Percentiles rank a stretch among this genome's conserved stretches.
phyloP scores from a whole-genome alignment of 1,139 yeast species.

The Yamadazyma atmosphaerica region DNA sequence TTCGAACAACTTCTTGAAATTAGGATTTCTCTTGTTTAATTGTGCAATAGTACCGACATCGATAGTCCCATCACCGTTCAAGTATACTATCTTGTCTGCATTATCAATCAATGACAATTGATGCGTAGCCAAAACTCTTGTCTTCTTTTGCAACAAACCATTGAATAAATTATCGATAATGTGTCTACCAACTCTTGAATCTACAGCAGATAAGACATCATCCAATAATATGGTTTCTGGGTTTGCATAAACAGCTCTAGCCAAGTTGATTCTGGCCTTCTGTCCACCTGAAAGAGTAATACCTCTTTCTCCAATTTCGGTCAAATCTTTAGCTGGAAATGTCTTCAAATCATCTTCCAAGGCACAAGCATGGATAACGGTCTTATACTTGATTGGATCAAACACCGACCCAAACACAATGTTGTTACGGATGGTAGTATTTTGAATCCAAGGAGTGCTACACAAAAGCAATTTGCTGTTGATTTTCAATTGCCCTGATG shows the following conservation, averaged over 20 bases:
- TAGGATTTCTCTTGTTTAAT: conserved; percentile 23
- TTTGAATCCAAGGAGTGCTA: conserved; percentile 46
- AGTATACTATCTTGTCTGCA: conserved; percentile 41
- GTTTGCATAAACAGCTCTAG: conserved; percentile 41
- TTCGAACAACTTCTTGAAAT: conserved; percentile 30
- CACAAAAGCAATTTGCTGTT: conserved; percentile 33
- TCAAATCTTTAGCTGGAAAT: conserved; percentile 37
- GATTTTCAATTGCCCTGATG: conserved; percentile 25
- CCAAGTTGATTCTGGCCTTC: conserved; percentile 43
- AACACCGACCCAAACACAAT: conserved; percentile 38
- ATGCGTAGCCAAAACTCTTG: conserved; percentile 49
- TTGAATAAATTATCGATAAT: conserved; percentile 34
- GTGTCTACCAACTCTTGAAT: conserved; percentile 41
- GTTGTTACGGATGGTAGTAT: conserved; percentile 44
- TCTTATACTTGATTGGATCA: conserved; percentile 28
- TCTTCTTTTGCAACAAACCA: conserved; percentile 31
- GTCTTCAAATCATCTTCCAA: conserved; percentile 36
- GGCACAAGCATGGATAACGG: conserved; percentile 38
- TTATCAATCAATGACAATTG: conserved; percentile 43
- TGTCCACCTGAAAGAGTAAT: conserved; percentile 45
- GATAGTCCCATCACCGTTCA: conserved; percentile 32
- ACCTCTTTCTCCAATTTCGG: conserved; percentile 47
- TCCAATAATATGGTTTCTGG: conserved; percentile 36
- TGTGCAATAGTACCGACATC: conserved; percentile 32
- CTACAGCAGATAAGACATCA: conserved; percentile 46